Evolutionary conservation across 2,329 filamentous ascomycete species (phyloP), one percentile per base, ranked within the genome.

Genomic region (Trichoderma sp.): DNA sequence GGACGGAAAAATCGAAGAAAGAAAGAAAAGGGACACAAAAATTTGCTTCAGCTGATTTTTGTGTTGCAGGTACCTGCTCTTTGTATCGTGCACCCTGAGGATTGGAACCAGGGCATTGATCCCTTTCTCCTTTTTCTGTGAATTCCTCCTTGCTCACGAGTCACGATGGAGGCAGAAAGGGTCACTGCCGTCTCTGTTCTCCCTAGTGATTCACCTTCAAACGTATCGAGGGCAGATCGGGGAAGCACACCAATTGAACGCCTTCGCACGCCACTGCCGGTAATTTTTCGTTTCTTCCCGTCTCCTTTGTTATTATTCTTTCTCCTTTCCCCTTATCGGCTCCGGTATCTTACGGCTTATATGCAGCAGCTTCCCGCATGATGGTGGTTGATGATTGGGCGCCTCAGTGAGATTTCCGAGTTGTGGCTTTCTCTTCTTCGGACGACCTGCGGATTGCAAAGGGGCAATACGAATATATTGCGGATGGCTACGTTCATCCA

Each of bases 1-100:
- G 71, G 71, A 71, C 71, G 61, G 67, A 71, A 67, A 70, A 67
- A 69, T 65, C 14, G 70, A 62, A 39, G 34, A 34, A 12, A 14
- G n/a, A 71, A 64, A 69, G 65, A 67, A 61, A 62, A 57, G 44
- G 44, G 44, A 45, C 44, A 45, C 9, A 34, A 14, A 63, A 47
- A 44, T 15, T 51, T 41, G 44, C 21, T 64, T 48, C 64, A 50
- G 59, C 45, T 41, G 34, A n/a, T 34, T 60, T 60, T 4, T 41
- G 44, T 28, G n/a, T 50, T 26, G 26, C 3, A 60, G 30, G 57
- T 60, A 60, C 45, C 44, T 39, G 57, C 48, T 41, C 45, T 21
- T 19, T 60, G 45, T n/a, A 21, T 15, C 21, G 39, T 30, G 47
- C 41, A 51, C 57, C 47, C 45, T 15, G 28, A 34, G 17, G 24